Conservation (phyloP, 140 eudicot genomes). For the Oenanthe javanica region DNA sequence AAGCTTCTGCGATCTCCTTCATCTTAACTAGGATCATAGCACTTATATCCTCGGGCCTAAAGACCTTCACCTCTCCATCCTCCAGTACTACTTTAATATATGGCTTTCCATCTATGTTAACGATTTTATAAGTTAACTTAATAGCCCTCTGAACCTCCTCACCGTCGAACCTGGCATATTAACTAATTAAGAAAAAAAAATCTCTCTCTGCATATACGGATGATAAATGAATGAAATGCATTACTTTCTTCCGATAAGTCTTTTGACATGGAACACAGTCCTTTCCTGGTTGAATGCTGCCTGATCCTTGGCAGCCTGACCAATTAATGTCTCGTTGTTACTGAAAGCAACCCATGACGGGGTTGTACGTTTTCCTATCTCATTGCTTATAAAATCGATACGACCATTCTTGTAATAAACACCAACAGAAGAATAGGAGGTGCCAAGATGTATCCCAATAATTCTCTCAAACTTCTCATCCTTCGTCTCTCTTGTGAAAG, state of each 20-base stretch:
- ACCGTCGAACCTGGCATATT: conserved; percentile 47
- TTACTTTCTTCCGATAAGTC: conserved; percentile 44
- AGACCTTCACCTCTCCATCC: conserved; percentile 58
- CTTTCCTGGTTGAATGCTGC: conserved; percentile 35
- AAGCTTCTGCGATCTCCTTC: conserved; percentile 79
- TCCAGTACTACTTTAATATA: conserved; percentile 43
- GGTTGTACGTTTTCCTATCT: conserved; percentile 39
- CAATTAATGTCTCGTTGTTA: conserved; percentile 35
- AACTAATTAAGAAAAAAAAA: neutral
- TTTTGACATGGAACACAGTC: conserved; percentile 37
- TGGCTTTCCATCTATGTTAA: conserved; percentile 60
- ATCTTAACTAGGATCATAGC: conserved; percentile 63
- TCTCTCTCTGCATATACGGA: neutral
- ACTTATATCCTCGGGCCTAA: conserved; percentile 69
- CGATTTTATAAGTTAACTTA: conserved; percentile 52
- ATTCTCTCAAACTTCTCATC: conserved; percentile 7
- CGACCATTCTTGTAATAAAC: conserved; percentile 28
- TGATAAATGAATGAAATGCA: neutral
- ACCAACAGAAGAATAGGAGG: conserved; percentile 42
- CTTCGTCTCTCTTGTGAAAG: conserved; percentile 1
- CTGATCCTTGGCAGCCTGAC: conserved; percentile 47
- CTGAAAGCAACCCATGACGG: conserved; percentile 50
- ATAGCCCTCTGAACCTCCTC: conserved; percentile 57
- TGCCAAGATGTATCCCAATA: conserved; percentile 40
- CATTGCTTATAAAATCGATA: conserved; percentile 36